Evolutionary conservation across 371 early-diverging fungal species (phyloP), one percentile per base, ranked within the genome.

Genomic region (Mortierella sp.): DNA sequence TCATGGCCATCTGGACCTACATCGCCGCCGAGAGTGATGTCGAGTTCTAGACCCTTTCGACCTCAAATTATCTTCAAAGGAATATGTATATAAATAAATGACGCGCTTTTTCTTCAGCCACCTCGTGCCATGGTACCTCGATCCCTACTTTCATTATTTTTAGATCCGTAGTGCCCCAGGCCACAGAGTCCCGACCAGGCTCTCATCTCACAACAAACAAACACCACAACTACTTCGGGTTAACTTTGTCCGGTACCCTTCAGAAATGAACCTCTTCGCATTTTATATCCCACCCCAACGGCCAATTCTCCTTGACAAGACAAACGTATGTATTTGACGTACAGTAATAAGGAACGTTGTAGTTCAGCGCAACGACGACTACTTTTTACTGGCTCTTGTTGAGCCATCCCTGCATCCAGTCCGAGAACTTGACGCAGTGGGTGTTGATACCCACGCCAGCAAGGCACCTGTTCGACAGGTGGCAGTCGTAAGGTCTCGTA

Each of bases 401-500:
- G 46, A 86, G 54, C 87, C 87, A 86, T 43, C 58, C 29, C 60
- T 79, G 77, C 87, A 86, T 82, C 95, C 95, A 95, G 21, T 88
- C 86, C n/a, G 87, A 80, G 78, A 95, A 93, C 48, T 89, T 86
- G 29, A 93, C 90, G 77, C 77, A 90, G 8, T 73, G 78, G 0
- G 91, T 89, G 73, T 88, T 83, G 75, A 94, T 93, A 12, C 91
- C 93, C 4, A 88, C 55, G 21, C 90, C 89, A 73, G 90, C 81
- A 41, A 95, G 85, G 38, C 92, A 90, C 3, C 88, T 84, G 74
- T 89, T 93, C 8, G 93, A 93, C 75, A 95, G 88, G 78, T 93
- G 94, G 27, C 92, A 88, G 75, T 95, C 89, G 38, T 93, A 90
- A 2, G 95, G 95, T 46, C 95, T 90, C 11, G 90, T 90, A 0